phyloP scores from a whole-genome alignment of 805 yeast genomes.

The Saccharomycopsis javanensis region DNA sequence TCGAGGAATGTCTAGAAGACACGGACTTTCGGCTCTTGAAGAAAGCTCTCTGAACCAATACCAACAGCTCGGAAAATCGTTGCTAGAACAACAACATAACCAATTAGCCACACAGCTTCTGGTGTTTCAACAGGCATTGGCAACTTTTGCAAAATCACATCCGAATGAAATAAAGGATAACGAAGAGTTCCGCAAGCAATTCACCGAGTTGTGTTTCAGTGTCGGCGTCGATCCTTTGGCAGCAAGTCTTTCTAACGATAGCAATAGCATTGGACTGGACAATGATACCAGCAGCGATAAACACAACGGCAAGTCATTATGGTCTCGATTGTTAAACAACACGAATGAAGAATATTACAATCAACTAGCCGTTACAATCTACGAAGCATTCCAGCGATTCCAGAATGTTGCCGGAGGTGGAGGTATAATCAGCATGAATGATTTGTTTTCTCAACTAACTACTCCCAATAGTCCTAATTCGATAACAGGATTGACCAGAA shows the following conservation, averaged over 20 bases:
- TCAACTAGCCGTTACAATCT: constrained; percentile 62
- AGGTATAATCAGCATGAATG: constrained; percentile 61
- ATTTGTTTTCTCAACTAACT: constrained; percentile 32
- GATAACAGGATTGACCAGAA: constrained; percentile 28
- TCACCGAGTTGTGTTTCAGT: constrained; percentile 64
- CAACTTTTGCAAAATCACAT: constrained; percentile 68
- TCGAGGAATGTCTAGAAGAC: background rate
- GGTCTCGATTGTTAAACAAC: constrained; percentile 28
- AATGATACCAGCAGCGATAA: constrained; percentile 23
- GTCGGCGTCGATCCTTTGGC: constrained; percentile 79
- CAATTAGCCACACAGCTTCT: constrained; percentile 62
- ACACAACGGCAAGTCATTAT: constrained; percentile 25
- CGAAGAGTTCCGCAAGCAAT: constrained; percentile 56
- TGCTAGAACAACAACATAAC: constrained; percentile 44
- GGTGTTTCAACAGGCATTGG: constrained; percentile 66
- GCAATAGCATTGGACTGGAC: constrained; percentile 22
- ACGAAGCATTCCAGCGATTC: constrained; percentile 66
- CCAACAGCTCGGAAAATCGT: constrained; percentile 15
- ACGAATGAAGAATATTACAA: constrained; percentile 45
- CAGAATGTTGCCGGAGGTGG: constrained; percentile 54
- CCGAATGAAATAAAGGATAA: constrained; percentile 56
- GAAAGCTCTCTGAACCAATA: constrained; percentile 9
- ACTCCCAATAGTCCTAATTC: constrained; percentile 21
- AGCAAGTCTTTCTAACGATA: constrained; percentile 26
- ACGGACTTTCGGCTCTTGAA: constrained; percentile 6